A percentile compares a stretch with the other conserved stretches of the same genome.
phyloP scores from a whole-genome alignment of 495 filamentous ascomycete species.

The Penicillium pancosmium region DNA sequence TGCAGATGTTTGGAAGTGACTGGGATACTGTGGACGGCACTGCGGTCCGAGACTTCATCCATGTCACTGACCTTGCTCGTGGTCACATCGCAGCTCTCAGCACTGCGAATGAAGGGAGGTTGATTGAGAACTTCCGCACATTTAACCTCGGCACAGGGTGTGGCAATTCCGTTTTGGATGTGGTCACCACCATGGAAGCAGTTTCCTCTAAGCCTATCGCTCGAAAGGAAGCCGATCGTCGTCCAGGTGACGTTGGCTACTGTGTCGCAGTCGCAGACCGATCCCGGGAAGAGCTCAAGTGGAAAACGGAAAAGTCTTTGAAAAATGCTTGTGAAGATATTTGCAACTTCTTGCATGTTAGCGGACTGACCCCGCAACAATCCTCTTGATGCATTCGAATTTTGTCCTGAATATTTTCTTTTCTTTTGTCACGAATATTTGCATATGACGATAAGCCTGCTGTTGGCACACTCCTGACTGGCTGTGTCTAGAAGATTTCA shows the following conservation, averaged over 20 bases:
- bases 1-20: constrained; percentile 64
- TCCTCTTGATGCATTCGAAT: neutral
- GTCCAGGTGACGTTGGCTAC: constrained; percentile 79
- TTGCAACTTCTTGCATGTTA: constrained; percentile 65
- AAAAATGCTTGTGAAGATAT: constrained; percentile 83
- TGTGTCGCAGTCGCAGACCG: constrained; percentile 78
- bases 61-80: constrained; percentile 66
- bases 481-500: neutral
- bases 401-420: constrained; percentile 2
- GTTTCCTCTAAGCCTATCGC: constrained; percentile 44
- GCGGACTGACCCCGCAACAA: constrained; percentile 33
- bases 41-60: constrained; percentile 60
- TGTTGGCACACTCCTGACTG: constrained; percentile 15
- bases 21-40: constrained; percentile 67
- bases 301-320: constrained; percentile 83
- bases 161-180: constrained; percentile 55
- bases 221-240: constrained; percentile 69
- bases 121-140: constrained; percentile 50
- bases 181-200: constrained; percentile 50
- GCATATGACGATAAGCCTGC: constrained; percentile 6
- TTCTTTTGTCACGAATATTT: constrained; percentile 14
- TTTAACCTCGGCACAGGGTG: constrained; percentile 58
- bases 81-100: constrained; percentile 64
- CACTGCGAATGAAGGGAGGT: constrained; percentile 38
- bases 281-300: constrained; percentile 82